Evolutionary conservation across 2,329 filamentous ascomycete species (phyloP), one percentile per base, ranked within the genome.

Genomic region (Trichophyton verrucosum): DNA sequence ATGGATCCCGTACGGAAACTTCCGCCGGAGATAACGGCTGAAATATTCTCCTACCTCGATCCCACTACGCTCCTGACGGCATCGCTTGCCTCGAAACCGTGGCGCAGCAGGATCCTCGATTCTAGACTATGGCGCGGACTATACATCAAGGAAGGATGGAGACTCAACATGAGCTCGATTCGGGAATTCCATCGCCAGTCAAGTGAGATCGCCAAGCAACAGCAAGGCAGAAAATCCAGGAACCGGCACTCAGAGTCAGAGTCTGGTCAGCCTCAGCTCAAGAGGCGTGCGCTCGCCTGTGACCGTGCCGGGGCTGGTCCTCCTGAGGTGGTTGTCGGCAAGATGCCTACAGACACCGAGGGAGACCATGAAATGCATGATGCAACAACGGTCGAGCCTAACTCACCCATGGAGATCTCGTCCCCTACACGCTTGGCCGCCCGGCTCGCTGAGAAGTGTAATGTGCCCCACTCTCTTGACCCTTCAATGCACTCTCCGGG

Each of bases 1-100:
- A 92, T 96, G 75, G 89, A 99, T 74, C 96, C 96, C 60, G 85
- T 96, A 47, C 79, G 84, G 65, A 85, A 89, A 68, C 82, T 99
- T 0, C 94, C 94, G 0, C 85, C 89, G 27, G 94, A 99, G 72
- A 88, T 99, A 68, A 95, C 90, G 63, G 85, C 94, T 51, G 87
- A 95, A 69, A 87, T 97, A 51, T 86, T 99, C 49, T 86, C 87
- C 15, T 94, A 91, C 69, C 85, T 99, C 57, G 88, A 91, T 60
- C 87, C 91, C 0, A 73, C 84, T 30, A 94, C 91, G 0, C 79
- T 99, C 44, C 80, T 97, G 61, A 84, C 83, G 57, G 88, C 91
- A 1, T 89, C 90, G 0, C 82, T 84, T 51, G 85, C 90, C 15
- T 96, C 90, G 40, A 85, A 86, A 55, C 80, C 85, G 64, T 99